Base-by-base conservation (phyloP, 345 rosid species). In the Hibiscus trionum region DNA sequence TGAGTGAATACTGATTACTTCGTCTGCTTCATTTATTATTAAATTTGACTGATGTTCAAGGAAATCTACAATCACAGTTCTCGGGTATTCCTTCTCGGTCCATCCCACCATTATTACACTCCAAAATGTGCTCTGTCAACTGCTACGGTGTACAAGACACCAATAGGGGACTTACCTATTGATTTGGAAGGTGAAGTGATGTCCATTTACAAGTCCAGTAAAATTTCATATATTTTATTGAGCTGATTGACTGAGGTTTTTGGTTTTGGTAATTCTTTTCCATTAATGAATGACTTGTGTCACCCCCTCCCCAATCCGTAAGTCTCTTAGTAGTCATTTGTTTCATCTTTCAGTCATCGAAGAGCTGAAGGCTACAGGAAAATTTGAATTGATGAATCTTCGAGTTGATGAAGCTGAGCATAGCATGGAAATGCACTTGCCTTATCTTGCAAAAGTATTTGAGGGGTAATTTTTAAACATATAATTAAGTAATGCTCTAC, bases 361-460 rank as follows among this genome's bases (percentile, higher is more conserved):
- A 81, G 98, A 92, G 81, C 87, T 95, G 71, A 86, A 89, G 84
- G 93, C 93, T 56, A 84, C 94, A 5, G 96, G 93, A 44, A 92
- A 90, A 70, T 95, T 89, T 76, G 97, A 91, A 76, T 73, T 70
- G 81, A 92, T 95, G 98, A 88, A 92, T 81, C 79, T 92, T 62
- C 82, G 74, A 1, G 91, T 92, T 15, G 99, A 95, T 62, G 99
- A 95, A 72, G 94, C 91, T 17, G 98, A 95, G 80, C 98, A 95
- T 74, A 95, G 99, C 83, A 90, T 95, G 99, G 99, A 95, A 83
- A 92, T 95, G 99, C 99, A 95, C 80, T 84, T 95, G 70, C 99
- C 97, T 4, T 95, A 88, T 82, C 86, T 95, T 76, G 90, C 91
- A 69, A 90, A 92, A 88, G 83, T 95, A n/a, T 95, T 95, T 80